Base-by-base conservation (phyloP, 768 basidiomycete genomes). In the Trametes cingulata region DNA sequence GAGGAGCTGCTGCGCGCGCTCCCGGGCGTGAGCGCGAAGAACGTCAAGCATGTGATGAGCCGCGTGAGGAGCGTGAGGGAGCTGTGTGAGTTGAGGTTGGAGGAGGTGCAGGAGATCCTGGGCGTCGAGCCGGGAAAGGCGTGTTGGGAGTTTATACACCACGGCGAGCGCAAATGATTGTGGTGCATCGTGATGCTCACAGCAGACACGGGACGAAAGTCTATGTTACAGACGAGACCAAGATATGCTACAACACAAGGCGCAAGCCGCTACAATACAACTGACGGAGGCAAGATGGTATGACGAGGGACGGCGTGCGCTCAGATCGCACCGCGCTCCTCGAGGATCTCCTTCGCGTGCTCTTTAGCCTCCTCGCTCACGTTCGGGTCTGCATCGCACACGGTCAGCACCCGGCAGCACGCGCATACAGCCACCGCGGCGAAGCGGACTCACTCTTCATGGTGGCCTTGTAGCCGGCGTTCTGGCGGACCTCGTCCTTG, bases 21-120 rank as follows among this genome's bases (percentile, higher is more conserved):
- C 37, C 96, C 96, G 0, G 95, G 96, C 0, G 83, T 98, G 35
- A 88, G 83, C 6, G 84, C 82, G 36, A 92, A 93, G 76, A 95
- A 94, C 70, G 82, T 88, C 51, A 86, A 88, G 70, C 87, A 91
- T 72, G 86, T 98, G 48, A 90, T 90, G 86, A 82, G 80, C 65
- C 87, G 84, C 68, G 87, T 95, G n/a, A 75, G 77, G 64, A 93
- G 83, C 70, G 82, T 98, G 29, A 78, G 84, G 53, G 87, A 88
- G 71, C 73, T 98, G 56, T 91, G 89, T 66, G 83, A 80, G 69
- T 74, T 95, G 76, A 70, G 70, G 43, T 69, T 86, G 60, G 70
- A 74, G 58, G 76, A 85, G 56, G 80, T 97, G 47, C 86, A 92
- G 72, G 85, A 79, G 17, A 79, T 95, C 22, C 71, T 96, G 36